These are phyloP conservation scores for Colletotrichum echinochloae DNA, from an alignment of 2,329 filamentous ascomycete species.

Conservation along the genomic window DNA sequence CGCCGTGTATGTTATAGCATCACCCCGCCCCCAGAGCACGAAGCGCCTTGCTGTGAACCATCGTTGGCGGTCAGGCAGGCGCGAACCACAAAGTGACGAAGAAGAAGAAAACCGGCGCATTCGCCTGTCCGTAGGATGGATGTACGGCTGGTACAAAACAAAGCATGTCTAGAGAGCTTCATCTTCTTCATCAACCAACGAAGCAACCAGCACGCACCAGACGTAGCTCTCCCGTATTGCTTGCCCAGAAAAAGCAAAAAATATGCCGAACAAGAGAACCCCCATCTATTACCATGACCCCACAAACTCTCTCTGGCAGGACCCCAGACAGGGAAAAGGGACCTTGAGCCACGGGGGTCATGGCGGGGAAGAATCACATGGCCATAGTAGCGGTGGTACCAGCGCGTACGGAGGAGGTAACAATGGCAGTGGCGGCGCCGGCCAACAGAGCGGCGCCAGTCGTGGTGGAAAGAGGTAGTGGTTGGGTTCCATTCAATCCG, in stretches of 20 bases:
- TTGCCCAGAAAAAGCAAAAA: background rate
- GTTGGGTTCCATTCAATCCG: background rate
- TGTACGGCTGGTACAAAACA: background rate
- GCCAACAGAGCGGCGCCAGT: background rate
- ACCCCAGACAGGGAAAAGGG: background rate
- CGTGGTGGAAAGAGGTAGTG: background rate
- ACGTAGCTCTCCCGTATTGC: background rate
- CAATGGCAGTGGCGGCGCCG: background rate
- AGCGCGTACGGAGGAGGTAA: background rate
- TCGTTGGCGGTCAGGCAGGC: background rate
- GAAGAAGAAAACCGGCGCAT: too few relatives aligned
- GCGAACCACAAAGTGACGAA: background rate
- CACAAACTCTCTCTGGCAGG: slow-evolving; percentile 7
- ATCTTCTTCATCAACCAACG: background rate
- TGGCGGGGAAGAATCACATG: background rate
- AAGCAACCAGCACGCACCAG: background rate
- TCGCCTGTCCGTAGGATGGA: background rate
- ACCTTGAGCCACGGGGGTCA: background rate
- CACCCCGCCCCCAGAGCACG: background rate
- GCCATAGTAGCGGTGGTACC: background rate
- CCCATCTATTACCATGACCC: slow-evolving; percentile 16
- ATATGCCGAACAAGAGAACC: slow-evolving; percentile 2
- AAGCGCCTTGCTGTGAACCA: background rate
- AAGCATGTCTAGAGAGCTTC: background rate
- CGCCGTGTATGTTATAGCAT: background rate